These are phyloP conservation scores for Backusella morwellensis DNA, from an alignment of 192 early-diverging fungal genomes.

Conservation along the genomic window DNA sequence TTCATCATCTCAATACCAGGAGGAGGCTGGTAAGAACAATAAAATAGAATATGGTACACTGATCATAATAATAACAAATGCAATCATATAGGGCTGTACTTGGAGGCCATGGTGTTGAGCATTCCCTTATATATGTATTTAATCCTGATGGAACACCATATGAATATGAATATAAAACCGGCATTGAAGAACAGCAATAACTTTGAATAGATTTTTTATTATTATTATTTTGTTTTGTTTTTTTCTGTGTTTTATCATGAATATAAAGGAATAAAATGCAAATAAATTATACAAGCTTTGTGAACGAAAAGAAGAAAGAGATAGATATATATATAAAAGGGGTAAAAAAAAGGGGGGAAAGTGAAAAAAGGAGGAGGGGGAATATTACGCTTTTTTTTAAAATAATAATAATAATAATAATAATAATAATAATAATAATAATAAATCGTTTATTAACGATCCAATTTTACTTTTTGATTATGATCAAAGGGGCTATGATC, in stretches of 20 bases:
- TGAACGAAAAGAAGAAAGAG: background rate
- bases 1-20: background rate
- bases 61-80: background rate
- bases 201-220: background rate
- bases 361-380: background rate
- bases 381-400: background rate
- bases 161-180: background rate
- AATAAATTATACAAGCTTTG: conserved; percentile 1
- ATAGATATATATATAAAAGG: background rate
- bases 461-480: conserved; percentile 11
- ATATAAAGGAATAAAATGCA: conserved; percentile 1
- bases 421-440: background rate
- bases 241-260: background rate
- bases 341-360: background rate
- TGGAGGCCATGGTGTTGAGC: background rate
- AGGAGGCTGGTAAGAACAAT: background rate
- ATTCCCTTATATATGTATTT: background rate
- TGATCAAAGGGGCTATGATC: conserved; percentile 9
- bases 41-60: background rate
- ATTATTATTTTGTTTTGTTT: background rate
- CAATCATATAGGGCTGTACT: background rate
- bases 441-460: background rate
- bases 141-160: background rate
- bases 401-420: background rate
- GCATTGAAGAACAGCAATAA: background rate